These are phyloP conservation scores for Lasiosphaeriaceae sp. DNA, from an alignment of 495 filamentous ascomycete species.

Conservation along the genomic window DNA sequence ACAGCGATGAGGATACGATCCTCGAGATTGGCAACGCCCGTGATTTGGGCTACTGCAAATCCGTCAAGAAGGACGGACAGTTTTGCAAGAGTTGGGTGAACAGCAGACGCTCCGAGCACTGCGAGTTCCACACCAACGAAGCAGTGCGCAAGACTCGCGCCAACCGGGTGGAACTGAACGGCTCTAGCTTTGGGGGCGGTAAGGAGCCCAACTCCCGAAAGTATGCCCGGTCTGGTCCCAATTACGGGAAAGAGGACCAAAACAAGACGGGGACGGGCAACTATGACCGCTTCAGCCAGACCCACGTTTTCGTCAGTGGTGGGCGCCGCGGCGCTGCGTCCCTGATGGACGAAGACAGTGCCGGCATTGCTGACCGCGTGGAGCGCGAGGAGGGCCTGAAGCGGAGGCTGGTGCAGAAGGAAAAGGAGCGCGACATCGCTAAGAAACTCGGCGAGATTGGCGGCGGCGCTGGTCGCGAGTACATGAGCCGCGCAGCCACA, in stretches of 20 bases:
- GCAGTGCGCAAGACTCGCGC: conserved; percentile 67
- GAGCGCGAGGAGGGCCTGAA: conserved; percentile 64
- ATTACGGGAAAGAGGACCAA: conserved; percentile 32
- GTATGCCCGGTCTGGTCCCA: conserved; percentile 1
- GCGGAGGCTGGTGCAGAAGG: conserved; percentile 62
- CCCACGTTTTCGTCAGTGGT: conserved; percentile 52
- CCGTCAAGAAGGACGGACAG: conserved; percentile 76
- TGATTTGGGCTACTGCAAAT: conserved; percentile 87
- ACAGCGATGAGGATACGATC: conserved; percentile 78
- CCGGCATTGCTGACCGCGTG: conserved; percentile 48
- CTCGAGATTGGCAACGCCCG: conserved; percentile 82
- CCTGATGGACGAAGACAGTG: conserved; percentile 65
- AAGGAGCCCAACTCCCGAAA: neutral
- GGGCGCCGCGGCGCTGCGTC: conserved; percentile 45
- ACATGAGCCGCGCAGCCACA: conserved; percentile 50
- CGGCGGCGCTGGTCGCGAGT: conserved; percentile 69
- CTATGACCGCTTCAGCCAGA: conserved; percentile 59
- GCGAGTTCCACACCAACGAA: conserved; percentile 85
- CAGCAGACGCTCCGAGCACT: conserved; percentile 79
- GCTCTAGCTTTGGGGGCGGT: conserved; percentile 49
- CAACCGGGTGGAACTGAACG: conserved; percentile 72
- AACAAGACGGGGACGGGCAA: conserved; percentile 12
- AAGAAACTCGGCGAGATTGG: conserved; percentile 60
- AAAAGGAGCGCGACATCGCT: conserved; percentile 79
- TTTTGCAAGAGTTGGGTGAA: conserved; percentile 84